Conservation (phyloP, 1,139 yeast species). For the Yamadazyma trypodendri region DNA sequence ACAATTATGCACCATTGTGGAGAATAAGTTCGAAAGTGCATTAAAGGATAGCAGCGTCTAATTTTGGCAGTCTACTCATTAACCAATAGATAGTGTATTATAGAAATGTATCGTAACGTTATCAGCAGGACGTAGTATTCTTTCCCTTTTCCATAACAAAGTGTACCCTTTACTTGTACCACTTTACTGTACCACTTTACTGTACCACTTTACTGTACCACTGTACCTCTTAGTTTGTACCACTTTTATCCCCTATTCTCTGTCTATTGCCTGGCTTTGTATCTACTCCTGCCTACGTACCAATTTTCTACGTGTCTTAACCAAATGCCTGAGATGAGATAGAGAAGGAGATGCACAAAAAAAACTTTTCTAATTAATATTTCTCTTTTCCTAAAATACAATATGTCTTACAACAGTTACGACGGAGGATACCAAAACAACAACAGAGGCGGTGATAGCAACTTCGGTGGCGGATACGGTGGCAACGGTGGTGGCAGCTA, state of each 20-base stretch:
- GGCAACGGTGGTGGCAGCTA: slow-evolving; percentile 12
- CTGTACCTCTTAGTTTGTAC: too few species aligned
- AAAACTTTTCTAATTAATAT: neutral
- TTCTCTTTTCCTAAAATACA: slow-evolving; percentile 1
- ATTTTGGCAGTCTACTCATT: too few species aligned
- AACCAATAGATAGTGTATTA: slow-evolving; percentile 2
- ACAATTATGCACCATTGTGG: slow-evolving; percentile 81
- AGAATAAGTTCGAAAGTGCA: slow-evolving; percentile 52
- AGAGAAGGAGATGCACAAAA: neutral
- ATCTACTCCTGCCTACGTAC: too few species aligned
- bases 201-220: too few species aligned
- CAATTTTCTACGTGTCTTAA: neutral
- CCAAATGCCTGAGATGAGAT: neutral
- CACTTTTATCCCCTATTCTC: slow-evolving; percentile 3
- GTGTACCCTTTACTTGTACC: too few species aligned
- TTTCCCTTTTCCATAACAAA: neutral
- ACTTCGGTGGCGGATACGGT: slow-evolving; percentile 8
- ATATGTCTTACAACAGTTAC: slow-evolving; percentile 15
- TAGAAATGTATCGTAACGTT: slow-evolving; percentile 1
- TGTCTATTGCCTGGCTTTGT: too few species aligned
- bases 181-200: too few species aligned
- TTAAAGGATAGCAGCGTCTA: slow-evolving; percentile 1
- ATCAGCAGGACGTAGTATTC: neutral
- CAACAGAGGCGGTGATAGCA: slow-evolving; percentile 8
- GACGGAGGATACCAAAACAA: slow-evolving; percentile 9